These are phyloP conservation scores for Rhododendron williamsianum DNA, from an alignment of 148 eudicot species.

Conservation along the genomic window DNA sequence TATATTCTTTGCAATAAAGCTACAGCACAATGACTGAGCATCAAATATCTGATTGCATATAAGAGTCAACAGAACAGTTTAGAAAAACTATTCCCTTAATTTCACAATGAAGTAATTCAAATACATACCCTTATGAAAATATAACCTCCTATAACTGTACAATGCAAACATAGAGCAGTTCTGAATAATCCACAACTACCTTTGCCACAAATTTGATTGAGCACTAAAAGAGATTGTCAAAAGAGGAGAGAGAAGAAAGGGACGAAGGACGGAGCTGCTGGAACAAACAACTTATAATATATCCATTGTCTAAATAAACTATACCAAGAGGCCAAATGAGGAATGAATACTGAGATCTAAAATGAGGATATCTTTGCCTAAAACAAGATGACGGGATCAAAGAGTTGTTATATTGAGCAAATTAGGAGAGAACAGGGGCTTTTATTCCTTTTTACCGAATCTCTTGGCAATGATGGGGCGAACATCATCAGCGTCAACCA, in stretches of 20 bases:
- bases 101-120: conserved; percentile 16
- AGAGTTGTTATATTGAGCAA: conserved; percentile 38
- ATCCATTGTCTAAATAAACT: conserved; percentile 10
- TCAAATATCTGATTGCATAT: background rate
- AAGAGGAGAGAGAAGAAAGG: conserved; percentile 11
- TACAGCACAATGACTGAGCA: background rate
- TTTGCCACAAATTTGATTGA: conserved; percentile 18
- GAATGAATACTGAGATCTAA: conserved; percentile 24
- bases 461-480: conserved; percentile 88
- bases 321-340: conserved; percentile 4
- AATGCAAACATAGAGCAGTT: conserved; percentile 17
- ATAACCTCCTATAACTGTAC: conserved; percentile 33
- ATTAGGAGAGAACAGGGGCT: conserved; percentile 53
- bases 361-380: conserved; percentile 32
- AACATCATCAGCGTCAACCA: conserved; percentile 84
- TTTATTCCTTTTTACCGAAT: conserved; percentile 97
- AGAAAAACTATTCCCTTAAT: conserved; percentile 4
- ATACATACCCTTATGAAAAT: conserved; percentile 23
- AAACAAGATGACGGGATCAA: conserved; percentile 33
- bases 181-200: conserved; percentile 7
- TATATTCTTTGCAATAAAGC: background rate
- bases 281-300: background rate
- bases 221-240: background rate
- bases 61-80: background rate
- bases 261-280: background rate